phyloP scores from a whole-genome alignment of 2,329 filamentous ascomycete genomes.

The Botrytis fragariae region DNA sequence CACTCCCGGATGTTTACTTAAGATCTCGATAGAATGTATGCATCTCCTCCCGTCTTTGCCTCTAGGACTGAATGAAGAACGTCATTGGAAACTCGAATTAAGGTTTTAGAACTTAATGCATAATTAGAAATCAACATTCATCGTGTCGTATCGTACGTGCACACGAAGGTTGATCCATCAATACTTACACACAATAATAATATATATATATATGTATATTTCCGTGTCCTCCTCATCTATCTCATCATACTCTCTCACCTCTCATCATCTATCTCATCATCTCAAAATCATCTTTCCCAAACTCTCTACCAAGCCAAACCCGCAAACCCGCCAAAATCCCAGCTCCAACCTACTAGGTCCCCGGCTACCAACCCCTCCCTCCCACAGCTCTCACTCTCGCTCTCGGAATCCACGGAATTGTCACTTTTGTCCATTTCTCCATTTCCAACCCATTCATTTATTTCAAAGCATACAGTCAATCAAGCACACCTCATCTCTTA shows the following conservation, averaged over 20 bases:
- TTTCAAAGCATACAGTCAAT: neutral
- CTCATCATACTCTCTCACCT: neutral
- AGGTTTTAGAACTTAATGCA: neutral
- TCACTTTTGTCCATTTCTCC: neutral
- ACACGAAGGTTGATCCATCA: neutral
- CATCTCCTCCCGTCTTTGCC: neutral
- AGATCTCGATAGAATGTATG: neutral
- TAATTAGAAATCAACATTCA: neutral
- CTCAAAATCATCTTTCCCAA: neutral
- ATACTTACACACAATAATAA: neutral
- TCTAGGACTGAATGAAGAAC: neutral
- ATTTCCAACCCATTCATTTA: neutral
- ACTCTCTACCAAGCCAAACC: neutral
- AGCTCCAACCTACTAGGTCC: neutral
- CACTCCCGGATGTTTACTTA: neutral
- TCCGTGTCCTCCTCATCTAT: neutral
- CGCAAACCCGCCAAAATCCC: neutral
- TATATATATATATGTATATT: neutral
- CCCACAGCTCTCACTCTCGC: neutral
- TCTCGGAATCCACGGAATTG: neutral
- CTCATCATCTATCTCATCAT: neutral
- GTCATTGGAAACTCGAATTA: neutral
- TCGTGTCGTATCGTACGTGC: neutral
- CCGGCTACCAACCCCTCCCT: neutral
- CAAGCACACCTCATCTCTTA: neutral